phyloP scores from a whole-genome alignment of 148 eudicot species.

The Cornus kousa region DNA sequence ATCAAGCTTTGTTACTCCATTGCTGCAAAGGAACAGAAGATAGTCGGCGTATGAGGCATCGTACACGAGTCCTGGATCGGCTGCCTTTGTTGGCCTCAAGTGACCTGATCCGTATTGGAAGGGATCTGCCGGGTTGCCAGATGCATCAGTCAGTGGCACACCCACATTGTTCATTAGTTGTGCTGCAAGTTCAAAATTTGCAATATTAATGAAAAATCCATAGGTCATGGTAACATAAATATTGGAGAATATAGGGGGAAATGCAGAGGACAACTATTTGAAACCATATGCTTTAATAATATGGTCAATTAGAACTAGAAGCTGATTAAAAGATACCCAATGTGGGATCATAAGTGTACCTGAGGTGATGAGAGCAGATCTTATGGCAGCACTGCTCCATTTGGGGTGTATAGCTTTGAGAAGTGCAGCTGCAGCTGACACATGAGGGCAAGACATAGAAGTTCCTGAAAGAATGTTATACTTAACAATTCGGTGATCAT shows the following conservation, averaged over 20 bases:
- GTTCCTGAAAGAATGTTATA: conserved; percentile 80
- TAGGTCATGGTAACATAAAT: not conserved
- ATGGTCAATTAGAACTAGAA: too few species aligned
- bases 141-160: conserved; percentile 50
- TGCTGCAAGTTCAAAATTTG: conserved; percentile 42
- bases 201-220: not conserved
- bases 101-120: conserved; percentile 92
- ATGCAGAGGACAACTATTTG: too few species aligned
- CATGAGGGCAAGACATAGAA: conserved; percentile 95
- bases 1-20: conserved; percentile 30
- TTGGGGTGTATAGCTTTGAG: conserved; percentile 70
- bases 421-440: conserved; percentile 72
- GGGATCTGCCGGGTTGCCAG: conserved; percentile 53
- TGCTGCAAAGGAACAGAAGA: conserved; percentile 63
- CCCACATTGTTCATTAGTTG: conserved; percentile 50
- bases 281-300: too few species aligned
- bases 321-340: too few species aligned
- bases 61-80: conserved; percentile 88
- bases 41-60: conserved; percentile 80
- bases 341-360: conserved; percentile 28
- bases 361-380: conserved; percentile 78
- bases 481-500: conserved; percentile 49
- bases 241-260: too few species aligned
- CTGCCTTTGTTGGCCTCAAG: conserved; percentile 68
- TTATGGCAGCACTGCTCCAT: conserved; percentile 80